Percentiles rank a stretch among this genome's conserved stretches.
Evolutionary conservation across 306 rosid genomes (phyloP).

Genomic region (Begonia peltatifolia): DNA sequence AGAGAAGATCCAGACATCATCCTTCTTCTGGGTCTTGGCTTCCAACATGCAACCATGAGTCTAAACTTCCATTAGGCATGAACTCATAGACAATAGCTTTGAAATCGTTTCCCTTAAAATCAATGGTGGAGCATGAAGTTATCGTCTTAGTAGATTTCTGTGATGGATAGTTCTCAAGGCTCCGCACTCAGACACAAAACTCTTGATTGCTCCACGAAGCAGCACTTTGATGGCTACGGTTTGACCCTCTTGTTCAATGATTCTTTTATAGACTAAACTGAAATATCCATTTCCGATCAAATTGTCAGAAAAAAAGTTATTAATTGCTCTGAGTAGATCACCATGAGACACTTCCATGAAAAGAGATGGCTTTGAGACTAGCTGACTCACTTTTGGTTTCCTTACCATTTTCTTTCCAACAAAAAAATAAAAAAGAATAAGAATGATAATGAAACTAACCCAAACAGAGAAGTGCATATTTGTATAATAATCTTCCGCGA

Average conservation of each 20-base stretch:
- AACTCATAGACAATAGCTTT: slow-evolving; percentile 16
- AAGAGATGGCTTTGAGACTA: no score
- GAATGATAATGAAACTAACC: no score
- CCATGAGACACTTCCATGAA: no score
- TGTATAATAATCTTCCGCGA: no score
- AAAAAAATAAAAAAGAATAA: no score
- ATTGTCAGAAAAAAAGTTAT: slow-evolving; percentile 14
- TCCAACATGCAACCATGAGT: slow-evolving; percentile 2
- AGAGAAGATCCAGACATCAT: background rate
- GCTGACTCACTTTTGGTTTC: no score
- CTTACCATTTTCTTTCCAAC: no score
- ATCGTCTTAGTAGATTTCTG: slow-evolving; percentile 22
- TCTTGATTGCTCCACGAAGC: background rate
- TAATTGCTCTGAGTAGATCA: no score
- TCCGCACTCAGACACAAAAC: slow-evolving; percentile 5
- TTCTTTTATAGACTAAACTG: slow-evolving; percentile 16
- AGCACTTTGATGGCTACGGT: slow-evolving; percentile 21
- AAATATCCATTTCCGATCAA: slow-evolving; percentile 22
- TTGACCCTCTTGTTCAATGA: slow-evolving; percentile 5
- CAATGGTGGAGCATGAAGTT: slow-evolving; percentile 20
- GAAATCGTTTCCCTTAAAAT: slow-evolving; percentile 25
- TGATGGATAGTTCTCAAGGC: slow-evolving; percentile 8
- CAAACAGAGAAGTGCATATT: no score
- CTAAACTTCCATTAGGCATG: slow-evolving; percentile 1
- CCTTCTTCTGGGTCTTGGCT: background rate